Percentiles rank a stretch among this genome's conserved stretches.
Conservation (phyloP, 805 yeast species). For the Soucietia sequanensis region DNA sequence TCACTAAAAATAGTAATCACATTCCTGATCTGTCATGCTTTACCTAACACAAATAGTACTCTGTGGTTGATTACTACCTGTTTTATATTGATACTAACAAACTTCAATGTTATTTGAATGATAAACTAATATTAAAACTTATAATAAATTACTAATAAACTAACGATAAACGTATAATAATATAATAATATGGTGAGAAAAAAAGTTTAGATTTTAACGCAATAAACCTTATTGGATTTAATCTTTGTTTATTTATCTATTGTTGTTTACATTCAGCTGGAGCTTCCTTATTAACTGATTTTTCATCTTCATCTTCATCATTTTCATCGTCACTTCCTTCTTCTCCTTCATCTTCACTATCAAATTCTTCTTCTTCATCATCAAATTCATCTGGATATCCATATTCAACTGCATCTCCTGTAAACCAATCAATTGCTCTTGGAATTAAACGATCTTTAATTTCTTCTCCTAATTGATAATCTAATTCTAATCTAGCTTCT, state of each 20-base stretch:
- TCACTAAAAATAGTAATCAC: too few relatives aligned
- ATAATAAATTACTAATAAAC: too few relatives aligned
- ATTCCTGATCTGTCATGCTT: too few relatives aligned
- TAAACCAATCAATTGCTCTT: constrained; percentile 97
- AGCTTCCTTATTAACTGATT: constrained; percentile 52
- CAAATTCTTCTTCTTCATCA: constrained; percentile 61
- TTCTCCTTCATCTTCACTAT: constrained; percentile 59
- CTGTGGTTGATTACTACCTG: too few relatives aligned
- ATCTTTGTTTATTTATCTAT: constrained; percentile 24
- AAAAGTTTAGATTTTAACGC: too few relatives aligned
- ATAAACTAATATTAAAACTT: too few relatives aligned
- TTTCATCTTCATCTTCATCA: constrained; percentile 60
- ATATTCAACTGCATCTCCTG: constrained; percentile 91
- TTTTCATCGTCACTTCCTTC: constrained; percentile 65
- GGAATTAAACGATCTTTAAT: constrained; percentile 94
- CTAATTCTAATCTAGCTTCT: constrained; percentile 83
- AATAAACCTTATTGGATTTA: too few relatives aligned
- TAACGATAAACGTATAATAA: too few relatives aligned
- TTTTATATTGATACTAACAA: too few relatives aligned
- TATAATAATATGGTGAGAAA: too few relatives aligned
- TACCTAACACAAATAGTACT: too few relatives aligned
- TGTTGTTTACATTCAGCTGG: constrained; percentile 81
- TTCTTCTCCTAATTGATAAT: constrained; percentile 94
- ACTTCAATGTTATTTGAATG: too few relatives aligned
- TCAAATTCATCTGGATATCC: constrained; percentile 55